A percentile compares a stretch with the other conserved stretches of the same genome.
phyloP scores from a whole-genome alignment of 140 eudicot genomes.

The Anethum foeniculum region DNA sequence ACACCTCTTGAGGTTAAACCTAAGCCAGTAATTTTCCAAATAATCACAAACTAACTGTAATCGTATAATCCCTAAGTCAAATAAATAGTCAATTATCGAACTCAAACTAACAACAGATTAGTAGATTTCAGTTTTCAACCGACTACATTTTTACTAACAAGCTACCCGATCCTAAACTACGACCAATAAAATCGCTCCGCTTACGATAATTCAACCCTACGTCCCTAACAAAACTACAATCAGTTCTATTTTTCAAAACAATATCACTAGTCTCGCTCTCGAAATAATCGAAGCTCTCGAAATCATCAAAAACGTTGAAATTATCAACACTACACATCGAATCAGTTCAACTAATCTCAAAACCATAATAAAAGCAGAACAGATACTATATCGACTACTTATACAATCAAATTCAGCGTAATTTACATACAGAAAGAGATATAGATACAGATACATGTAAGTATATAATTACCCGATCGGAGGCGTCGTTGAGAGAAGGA shows the following conservation, averaged over 20 bases:
- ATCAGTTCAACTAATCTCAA: not conserved
- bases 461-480: constrained; percentile 59
- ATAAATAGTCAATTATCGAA: not conserved
- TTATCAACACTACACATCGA: too few relatives aligned
- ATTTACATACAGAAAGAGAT: not conserved
- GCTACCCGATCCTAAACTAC: not conserved
- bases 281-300: not conserved
- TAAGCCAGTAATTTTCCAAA: not conserved
- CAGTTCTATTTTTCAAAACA: too few relatives aligned
- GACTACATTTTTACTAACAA: not conserved
- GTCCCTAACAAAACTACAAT: not conserved
- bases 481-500: constrained; percentile 70
- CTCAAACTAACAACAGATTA: not conserved
- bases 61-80: not conserved
- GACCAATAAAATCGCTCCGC: not conserved
- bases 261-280: not conserved
- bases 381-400: not conserved
- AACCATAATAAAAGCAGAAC: too few relatives aligned
- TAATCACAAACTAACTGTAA: not conserved
- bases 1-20: not conserved
- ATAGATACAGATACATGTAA: not conserved
- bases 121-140: not conserved
- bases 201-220: not conserved
- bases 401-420: not conserved
- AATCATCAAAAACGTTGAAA: not conserved